These are phyloP conservation scores for Gleditsia sinensis DNA, from an alignment of 306 rosid genomes.

Conservation along the genomic window DNA sequence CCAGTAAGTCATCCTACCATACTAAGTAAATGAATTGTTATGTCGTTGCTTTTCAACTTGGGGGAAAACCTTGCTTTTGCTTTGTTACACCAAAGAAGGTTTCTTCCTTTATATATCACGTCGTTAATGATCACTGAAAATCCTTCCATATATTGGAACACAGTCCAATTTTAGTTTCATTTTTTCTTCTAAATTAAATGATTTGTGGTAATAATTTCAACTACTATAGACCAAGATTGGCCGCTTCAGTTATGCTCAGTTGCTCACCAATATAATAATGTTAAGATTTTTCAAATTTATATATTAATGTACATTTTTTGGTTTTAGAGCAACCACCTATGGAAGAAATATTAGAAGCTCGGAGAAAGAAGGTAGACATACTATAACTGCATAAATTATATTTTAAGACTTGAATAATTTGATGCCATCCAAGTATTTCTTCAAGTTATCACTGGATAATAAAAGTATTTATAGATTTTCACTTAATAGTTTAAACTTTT, in stretches of 20 bases:
- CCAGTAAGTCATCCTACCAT: slow-evolving; percentile 62
- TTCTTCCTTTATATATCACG: slow-evolving; percentile 29
- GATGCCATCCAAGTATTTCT: no score
- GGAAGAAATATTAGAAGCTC: slow-evolving; percentile 67
- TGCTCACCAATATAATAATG: neutral
- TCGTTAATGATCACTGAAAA: neutral
- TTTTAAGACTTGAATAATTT: no score
- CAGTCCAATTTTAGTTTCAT: neutral
- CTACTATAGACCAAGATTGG: neutral
- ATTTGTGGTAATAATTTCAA: neutral
- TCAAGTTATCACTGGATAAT: no score
- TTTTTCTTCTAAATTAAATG: neutral
- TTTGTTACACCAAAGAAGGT: neutral
- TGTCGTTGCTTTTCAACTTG: no score
- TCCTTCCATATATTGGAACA: neutral
- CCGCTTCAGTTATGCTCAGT: neutral
- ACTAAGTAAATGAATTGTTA: no score
- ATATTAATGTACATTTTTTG: neutral
- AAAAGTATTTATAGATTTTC: no score
- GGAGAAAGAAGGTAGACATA: slow-evolving; percentile 67
- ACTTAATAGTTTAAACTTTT: no score
- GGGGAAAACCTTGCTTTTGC: no score
- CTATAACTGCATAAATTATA: neutral
- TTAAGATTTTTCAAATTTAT: neutral
- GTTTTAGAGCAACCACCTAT: slow-evolving; percentile 78